These are phyloP conservation scores for Hylodesmum podocarpum DNA, from an alignment of 306 rosid species.

Conservation along the genomic window DNA sequence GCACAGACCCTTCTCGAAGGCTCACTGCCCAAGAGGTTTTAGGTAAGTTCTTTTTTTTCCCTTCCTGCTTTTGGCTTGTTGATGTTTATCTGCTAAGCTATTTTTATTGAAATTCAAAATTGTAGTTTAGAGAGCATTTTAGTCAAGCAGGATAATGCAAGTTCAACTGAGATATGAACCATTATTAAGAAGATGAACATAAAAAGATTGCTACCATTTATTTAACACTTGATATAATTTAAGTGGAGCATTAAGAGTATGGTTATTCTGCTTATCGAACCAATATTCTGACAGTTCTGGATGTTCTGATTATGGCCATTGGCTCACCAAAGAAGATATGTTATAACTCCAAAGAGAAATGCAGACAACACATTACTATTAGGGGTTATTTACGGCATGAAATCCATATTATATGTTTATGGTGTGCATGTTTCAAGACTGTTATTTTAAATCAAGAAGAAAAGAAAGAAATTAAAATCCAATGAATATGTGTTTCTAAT, in stretches of 20 bases:
- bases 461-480: background rate
- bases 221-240: conserved; percentile 11
- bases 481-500: background rate
- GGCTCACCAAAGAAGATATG: background rate
- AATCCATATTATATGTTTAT: background rate
- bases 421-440: background rate
- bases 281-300: background rate
- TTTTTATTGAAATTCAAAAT: conserved; percentile 6
- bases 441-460: background rate
- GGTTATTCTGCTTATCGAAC: background rate
- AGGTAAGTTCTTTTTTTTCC: conserved; percentile 41
- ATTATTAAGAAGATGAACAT: background rate
- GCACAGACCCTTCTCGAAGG: conserved; percentile 68
- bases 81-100: background rate
- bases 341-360: background rate
- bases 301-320: background rate
- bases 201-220: background rate
- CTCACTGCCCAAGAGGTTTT: conserved; percentile 75
- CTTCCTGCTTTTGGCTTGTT: background rate
- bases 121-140: background rate
- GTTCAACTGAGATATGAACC: background rate
- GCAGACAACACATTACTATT: background rate
- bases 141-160: background rate
- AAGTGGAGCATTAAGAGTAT: conserved; percentile 3
- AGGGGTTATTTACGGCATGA: background rate